Conservation (phyloP, 495 filamentous ascomycete genomes). For the Penicillium odoratum region DNA sequence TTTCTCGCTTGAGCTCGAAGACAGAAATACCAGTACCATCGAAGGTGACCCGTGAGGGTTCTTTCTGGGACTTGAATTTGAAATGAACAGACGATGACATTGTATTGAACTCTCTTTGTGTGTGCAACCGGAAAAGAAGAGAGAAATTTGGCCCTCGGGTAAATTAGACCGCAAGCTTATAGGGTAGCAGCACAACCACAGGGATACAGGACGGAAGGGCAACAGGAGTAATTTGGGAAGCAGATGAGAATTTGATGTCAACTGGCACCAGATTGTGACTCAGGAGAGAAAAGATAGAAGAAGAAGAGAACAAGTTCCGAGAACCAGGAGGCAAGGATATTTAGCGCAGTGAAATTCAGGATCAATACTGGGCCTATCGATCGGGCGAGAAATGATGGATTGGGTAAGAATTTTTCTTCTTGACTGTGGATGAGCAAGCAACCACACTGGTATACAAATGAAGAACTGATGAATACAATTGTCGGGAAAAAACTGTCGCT, state of each 20-base stretch:
- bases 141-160: constrained; percentile 11
- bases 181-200: constrained; percentile 27
- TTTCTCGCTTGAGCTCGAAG: constrained; percentile 97
- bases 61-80: constrained; percentile 99
- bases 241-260: neutral
- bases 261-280: constrained; percentile 11
- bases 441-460: constrained; percentile 44
- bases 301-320: constrained; percentile 14
- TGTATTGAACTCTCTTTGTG: constrained; percentile 52
- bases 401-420: constrained; percentile 28
- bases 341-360: constrained; percentile 16
- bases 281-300: constrained; percentile 7
- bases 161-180: constrained; percentile 37
- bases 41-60: constrained; percentile 90
- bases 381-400: constrained; percentile 27
- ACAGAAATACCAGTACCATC: constrained; percentile 98
- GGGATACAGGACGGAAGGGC: constrained; percentile 21
- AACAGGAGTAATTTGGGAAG: neutral
- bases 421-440: constrained; percentile 32
- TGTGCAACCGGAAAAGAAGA: constrained; percentile 25
- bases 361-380: constrained; percentile 36
- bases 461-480: constrained; percentile 37
- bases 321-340: constrained; percentile 15
- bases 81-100: constrained; percentile 99
- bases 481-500: constrained; percentile 19